Evolutionary conservation across 495 filamentous ascomycete species (phyloP), one percentile per base, ranked within the genome.

Genomic region (Massariosphaeria phaeospora): DNA sequence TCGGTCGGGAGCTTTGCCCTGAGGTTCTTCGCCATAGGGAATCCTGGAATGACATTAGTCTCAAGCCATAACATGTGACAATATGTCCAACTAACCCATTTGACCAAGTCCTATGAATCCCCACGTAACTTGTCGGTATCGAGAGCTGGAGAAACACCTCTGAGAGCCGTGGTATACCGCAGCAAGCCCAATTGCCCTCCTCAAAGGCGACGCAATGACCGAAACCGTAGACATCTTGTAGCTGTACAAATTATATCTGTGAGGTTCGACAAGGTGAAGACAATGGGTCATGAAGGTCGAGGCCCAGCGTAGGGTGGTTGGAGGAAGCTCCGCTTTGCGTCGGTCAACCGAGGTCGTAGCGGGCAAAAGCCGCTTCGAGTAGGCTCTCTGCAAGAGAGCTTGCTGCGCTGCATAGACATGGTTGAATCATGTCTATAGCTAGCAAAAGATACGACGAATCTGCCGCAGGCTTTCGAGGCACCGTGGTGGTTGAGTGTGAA

Each of bases 11-110:
- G 55, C 29, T 75, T 75, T 2, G 59, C 52, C 33, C 73, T 70
- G 0, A 79, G 70, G 55, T 77, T 79, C 59, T 68, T 72, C 1
- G 76, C 76, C 76, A 79, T 79, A 15, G 74, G 72, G 56, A 70
- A 77, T 26, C 75, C 75, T 76, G 26, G 67, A 30, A 35, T 50
- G 1, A 34, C 18, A 52, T 44, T 57, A 17, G 59, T 40, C 27
- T n/a, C 8, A 23, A 46, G 20, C 15, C 2, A 48, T 13, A 36
- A 56, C 34, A 43, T 47, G 44, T 52, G 26, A 41, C 18, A 15
- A 13, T 5, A 11, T 23, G 7, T 20, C 11, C 41, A 15, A 59
- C 62, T 51, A 48, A 71, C 71, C 71, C 70, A 73, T 73, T 39
- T 64, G 64, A 9, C 71, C 71, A 29, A 73, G 61, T 11, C 71